A percentile compares a stretch with the other conserved stretches of the same genome.
phyloP scores from a whole-genome alignment of 306 rosid species.

The Mimosa pudica region DNA sequence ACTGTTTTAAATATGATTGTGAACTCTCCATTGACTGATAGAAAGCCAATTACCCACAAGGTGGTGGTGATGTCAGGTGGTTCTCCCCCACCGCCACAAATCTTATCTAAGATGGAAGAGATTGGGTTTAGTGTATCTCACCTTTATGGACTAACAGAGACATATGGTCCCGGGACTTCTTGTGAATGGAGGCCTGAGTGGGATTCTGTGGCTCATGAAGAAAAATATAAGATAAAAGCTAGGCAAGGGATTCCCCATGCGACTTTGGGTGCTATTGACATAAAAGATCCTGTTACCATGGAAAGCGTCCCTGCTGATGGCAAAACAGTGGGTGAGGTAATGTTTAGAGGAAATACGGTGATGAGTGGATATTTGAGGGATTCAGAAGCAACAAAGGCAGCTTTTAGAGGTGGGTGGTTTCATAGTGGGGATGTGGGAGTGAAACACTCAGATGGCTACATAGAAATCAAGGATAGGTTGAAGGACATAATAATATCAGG shows the following conservation, averaged over 20 bases:
- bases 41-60: constrained; percentile 54
- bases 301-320: constrained; percentile 71
- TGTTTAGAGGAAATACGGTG: constrained; percentile 86
- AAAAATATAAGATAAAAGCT: constrained; percentile 53
- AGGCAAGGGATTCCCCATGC: constrained; percentile 79
- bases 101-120: constrained; percentile 72
- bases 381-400: constrained; percentile 67
- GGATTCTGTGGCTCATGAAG: constrained; percentile 55
- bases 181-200: constrained; percentile 83
- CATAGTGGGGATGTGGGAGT: constrained; percentile 84
- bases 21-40: constrained; percentile 54
- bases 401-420: constrained; percentile 82
- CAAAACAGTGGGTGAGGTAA: constrained; percentile 70
- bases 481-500: constrained; percentile 85
- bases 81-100: constrained; percentile 75
- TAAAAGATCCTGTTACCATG: constrained; percentile 76
- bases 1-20: constrained; percentile 79
- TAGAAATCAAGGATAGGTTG: constrained; percentile 72
- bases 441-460: constrained; percentile 71
- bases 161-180: constrained; percentile 69
- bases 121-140: constrained; percentile 72
- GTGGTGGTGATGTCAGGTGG: constrained; percentile 74
- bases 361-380: constrained; percentile 86
- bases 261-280: constrained; percentile 58
- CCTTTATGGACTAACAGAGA: constrained; percentile 83